Evolutionary conservation across 768 basidiomycete genomes (phyloP).

Genomic region (Termitomyces sp.): DNA sequence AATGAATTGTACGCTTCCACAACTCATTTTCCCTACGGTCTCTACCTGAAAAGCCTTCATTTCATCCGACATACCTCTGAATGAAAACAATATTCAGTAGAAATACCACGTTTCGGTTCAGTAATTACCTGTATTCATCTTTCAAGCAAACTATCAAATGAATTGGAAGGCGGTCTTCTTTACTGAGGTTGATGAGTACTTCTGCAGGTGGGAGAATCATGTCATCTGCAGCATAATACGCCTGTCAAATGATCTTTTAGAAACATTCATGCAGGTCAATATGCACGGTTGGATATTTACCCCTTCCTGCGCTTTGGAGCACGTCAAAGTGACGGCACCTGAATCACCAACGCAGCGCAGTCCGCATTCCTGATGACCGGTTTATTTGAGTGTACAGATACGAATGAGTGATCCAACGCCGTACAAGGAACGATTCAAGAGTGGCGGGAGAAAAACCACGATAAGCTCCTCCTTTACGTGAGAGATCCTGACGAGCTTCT

Average conservation of each 20-base stretch:
- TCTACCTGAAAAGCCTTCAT: constrained; percentile 12
- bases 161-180: constrained; percentile 2
- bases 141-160: constrained; percentile 11
- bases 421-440: constrained; percentile 11
- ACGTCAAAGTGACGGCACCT: constrained; percentile 1
- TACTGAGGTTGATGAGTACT: no score
- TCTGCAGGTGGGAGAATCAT: constrained; percentile 2
- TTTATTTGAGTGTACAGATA: neutral
- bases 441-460: constrained; percentile 5
- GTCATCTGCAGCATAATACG: constrained; percentile 10
- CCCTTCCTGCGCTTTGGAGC: constrained; percentile 1
- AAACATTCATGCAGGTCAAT: neutral
- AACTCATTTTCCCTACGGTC: neutral
- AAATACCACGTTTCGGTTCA: no score
- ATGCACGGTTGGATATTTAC: neutral
- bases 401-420: neutral
- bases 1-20: constrained; percentile 9
- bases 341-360: neutral
- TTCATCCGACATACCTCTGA: constrained; percentile 8
- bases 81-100: neutral
- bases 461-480: constrained; percentile 12
- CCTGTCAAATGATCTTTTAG: neutral
- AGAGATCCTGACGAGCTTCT: constrained; percentile 11
- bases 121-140: constrained; percentile 7
- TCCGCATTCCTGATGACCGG: neutral